A percentile compares a stretch with the other conserved stretches of the same genome.
Evolutionary conservation across 192 early-diverging fungal species (phyloP).

Genomic region (Coemansia sp.): DNA sequence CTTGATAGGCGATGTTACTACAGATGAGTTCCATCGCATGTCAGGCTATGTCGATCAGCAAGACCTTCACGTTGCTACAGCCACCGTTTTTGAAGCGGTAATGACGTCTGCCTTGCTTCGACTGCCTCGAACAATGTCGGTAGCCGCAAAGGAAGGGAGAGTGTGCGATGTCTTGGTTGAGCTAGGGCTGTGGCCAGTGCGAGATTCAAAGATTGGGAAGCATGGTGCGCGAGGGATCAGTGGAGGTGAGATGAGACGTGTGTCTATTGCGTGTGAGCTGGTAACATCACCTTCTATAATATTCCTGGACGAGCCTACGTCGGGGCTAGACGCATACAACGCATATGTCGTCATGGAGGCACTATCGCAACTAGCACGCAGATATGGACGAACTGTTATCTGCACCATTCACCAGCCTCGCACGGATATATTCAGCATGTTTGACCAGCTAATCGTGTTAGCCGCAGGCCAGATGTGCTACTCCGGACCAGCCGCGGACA

Average conservation of each 20-base stretch:
- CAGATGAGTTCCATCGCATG: conserved; percentile 64
- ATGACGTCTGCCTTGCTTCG: conserved; percentile 86
- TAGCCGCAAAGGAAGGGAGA: conserved; percentile 61
- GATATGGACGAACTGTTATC: conserved; percentile 68
- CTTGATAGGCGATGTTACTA: conserved; percentile 60
- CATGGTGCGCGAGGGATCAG: conserved; percentile 75
- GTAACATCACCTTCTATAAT: conserved; percentile 89
- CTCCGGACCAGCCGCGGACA: conserved; percentile 71
- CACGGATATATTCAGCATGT: conserved; percentile 87
- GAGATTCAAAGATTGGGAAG: conserved; percentile 79
- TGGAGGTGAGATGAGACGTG: conserved; percentile 92
- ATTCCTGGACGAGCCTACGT: conserved; percentile 85
- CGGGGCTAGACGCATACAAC: conserved; percentile 88
- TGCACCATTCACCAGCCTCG: conserved; percentile 96
- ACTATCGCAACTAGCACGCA: conserved; percentile 53
- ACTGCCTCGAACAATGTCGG: conserved; percentile 62
- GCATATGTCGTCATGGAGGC: conserved; percentile 91
- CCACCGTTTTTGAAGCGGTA: conserved; percentile 89
- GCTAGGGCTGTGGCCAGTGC: conserved; percentile 80
- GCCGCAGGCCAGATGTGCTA: conserved; percentile 84
- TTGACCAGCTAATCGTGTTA: conserved; percentile 85
- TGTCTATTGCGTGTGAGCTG: conserved; percentile 94
- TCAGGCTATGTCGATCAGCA: conserved; percentile 92
- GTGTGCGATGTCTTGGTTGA: conserved; percentile 78
- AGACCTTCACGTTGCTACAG: conserved; percentile 79